Base-by-base conservation (phyloP, 768 basidiomycete genomes). In the Phanerochaete sordida region DNA sequence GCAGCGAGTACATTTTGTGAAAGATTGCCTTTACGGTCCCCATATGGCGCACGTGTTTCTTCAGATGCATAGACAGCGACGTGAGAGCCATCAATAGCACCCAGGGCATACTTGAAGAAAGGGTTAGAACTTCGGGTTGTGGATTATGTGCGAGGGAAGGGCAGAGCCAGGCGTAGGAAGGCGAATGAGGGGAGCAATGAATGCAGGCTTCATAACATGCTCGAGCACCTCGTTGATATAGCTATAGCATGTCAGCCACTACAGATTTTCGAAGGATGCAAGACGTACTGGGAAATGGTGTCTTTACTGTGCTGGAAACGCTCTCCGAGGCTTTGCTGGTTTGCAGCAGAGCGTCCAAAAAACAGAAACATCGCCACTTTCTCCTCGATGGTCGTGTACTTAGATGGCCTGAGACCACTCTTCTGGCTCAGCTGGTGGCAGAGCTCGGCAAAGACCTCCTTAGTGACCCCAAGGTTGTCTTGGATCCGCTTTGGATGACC, bases 31-130 rank as follows among this genome's bases (percentile, higher is more conserved):
- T 72, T 73, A 2, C 61, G 62, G 57, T 73, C 67, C 2, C 62
- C 57, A 43, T 58, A 58, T 3, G 35, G 35, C 13, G 60, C 24
- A 26, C 58, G 57, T 28, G 67, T 66, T 21, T 16, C 62, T 26
- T 55, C 60, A 8, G 67, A 35, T 1, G 64, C 62, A 33, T 53
- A 66, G 2, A 63, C 66, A 60, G 62, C 54, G 31, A 76, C 65
- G 35, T 74, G 69, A 0, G 74, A 69, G 1, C 77, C 72, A 67
- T 77, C 75, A 56, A 78, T 68, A 0, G 72, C 70, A 2, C 73
- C 71, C 35, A 70, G 51, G 23, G 69, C 68, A 31, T 68, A 60
- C 33, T 58, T 48, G 54, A 79, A 76, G 57, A 61, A 76, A 0
- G 74, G 77, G 56, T 55, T 76, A n/a, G n/a, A n/a, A n/a, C n/a